Evolutionary conservation across 441 rosid species (phyloP).

Genomic region (Populus hybrid): DNA sequence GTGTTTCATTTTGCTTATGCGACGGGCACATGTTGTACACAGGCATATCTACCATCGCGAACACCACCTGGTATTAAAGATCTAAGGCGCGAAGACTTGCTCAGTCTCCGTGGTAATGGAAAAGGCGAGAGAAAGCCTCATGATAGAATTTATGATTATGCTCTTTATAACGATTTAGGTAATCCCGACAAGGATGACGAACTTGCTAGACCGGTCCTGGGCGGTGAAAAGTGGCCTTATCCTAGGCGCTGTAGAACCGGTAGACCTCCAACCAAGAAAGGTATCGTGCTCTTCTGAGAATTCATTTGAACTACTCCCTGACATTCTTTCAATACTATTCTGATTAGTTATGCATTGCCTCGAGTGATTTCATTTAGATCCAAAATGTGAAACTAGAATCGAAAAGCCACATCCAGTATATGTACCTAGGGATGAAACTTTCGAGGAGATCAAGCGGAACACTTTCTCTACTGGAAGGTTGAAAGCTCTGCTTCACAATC

Average conservation of each 20-base stretch:
- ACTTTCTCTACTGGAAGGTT: conserved; percentile 83
- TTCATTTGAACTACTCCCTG: not conserved
- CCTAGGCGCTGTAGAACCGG: conserved; percentile 94
- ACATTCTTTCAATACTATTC: not conserved
- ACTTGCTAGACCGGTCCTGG: conserved; percentile 65
- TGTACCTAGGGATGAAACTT: conserved; percentile 88
- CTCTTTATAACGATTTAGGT: conserved; percentile 75
- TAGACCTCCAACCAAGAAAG: conserved; percentile 56
- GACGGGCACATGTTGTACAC: conserved; percentile 12
- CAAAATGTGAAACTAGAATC: conserved; percentile 65
- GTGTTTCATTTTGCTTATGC: not conserved
- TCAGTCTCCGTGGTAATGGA: conserved; percentile 65
- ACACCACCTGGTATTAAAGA: conserved; percentile 78
- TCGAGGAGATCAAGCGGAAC: conserved; percentile 83
- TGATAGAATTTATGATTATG: conserved; percentile 84
- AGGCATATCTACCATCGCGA: conserved; percentile 72
- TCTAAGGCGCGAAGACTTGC: conserved; percentile 64
- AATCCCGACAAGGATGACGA: conserved; percentile 74
- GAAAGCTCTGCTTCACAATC: conserved; percentile 87
- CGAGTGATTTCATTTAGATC: conserved; percentile 40
- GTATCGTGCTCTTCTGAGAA: conserved; percentile 27
- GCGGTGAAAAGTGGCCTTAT: conserved; percentile 65
- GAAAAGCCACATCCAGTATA: conserved; percentile 85
- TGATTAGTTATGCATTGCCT: not conserved
- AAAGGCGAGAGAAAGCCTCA: conserved; percentile 70